These are phyloP conservation scores for Psilocybe mexicana DNA, from an alignment of 1,284 basidiomycete species.

Conservation along the genomic window DNA sequence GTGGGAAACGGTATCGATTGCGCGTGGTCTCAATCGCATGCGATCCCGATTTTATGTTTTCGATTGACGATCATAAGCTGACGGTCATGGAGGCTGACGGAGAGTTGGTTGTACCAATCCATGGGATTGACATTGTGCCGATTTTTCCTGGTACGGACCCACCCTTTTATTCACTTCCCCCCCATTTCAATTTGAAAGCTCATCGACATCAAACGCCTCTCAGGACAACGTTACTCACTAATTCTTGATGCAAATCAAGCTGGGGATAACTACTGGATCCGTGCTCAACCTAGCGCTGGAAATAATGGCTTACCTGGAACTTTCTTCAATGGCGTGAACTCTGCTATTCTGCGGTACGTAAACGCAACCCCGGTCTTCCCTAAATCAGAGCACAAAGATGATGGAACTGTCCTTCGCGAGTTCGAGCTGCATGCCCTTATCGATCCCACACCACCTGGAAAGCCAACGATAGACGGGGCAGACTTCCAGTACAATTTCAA, in stretches of 20 bases:
- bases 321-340: constrained; percentile 9
- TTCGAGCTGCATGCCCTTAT: no score
- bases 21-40: constrained; percentile 50
- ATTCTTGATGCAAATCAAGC: constrained; percentile 25
- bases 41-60: constrained; percentile 39
- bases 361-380: no score
- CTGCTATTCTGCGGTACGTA: no score
- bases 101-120: constrained; percentile 34
- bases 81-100: constrained; percentile 57
- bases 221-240: constrained; percentile 32
- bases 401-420: no score
- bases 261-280: constrained; percentile 14
- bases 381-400: no score
- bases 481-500: no score
- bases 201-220: no score
- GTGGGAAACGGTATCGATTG: constrained; percentile 43
- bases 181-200: no score
- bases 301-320: no score
- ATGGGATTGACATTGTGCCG: constrained; percentile 38
- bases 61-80: constrained; percentile 31
- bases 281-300: no score
- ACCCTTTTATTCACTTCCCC: constrained; percentile 12
- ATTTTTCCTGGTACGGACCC: constrained; percentile 30
- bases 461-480: neutral
- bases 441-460: no score